Base-by-base conservation (phyloP, 352 stramenopile genomes). In the Phytophthora fragariaefolia region DNA sequence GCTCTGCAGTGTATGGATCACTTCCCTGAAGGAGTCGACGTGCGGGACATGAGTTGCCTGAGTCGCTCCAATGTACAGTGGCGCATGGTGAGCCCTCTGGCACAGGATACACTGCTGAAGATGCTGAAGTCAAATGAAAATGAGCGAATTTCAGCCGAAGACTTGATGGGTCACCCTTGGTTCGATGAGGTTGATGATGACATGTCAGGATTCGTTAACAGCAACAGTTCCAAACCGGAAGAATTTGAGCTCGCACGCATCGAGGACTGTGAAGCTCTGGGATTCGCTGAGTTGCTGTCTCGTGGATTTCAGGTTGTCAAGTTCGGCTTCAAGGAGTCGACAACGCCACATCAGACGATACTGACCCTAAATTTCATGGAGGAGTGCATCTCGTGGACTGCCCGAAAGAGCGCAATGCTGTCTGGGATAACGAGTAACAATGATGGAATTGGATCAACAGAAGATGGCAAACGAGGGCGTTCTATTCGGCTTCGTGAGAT, bases 41-140 rank as follows among this genome's bases (percentile, higher is more conserved):
- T 92, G 22, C 84, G 84, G 10, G 84, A 95, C 71, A 93, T 95
- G 86, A 91, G 84, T 56, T 95, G 86, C 40, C 62, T 95, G 18
- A 77, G 73, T 49, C 69, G 38, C 3, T 76, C 77, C 18, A 93
- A 90, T 27, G 58, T 76, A 1, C 79, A 88, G 51, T 92, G 86
- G 86, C 78, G 66, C 15, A 61, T 63, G 2, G 76, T 93, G 20
- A 91, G 73, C 20, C 64, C 63, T 0, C 43, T 81, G 28, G 86
- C 80, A 17, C 83, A 95, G 69, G 80, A 93, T 18, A 79, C 79
- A 10, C 63, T 95, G 9, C 50, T 89, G 8, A 67, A 77, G 23
- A 91, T 95, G 78, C 71, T 95, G 2, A 69, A 38, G 9, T 59
- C 53, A 13, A 73, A 77, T 43, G 80, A 87, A 8, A 58, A 64